These are phyloP conservation scores for Pleurotus giganteus DNA, from an alignment of 768 basidiomycete genomes.

Conservation along the genomic window DNA sequence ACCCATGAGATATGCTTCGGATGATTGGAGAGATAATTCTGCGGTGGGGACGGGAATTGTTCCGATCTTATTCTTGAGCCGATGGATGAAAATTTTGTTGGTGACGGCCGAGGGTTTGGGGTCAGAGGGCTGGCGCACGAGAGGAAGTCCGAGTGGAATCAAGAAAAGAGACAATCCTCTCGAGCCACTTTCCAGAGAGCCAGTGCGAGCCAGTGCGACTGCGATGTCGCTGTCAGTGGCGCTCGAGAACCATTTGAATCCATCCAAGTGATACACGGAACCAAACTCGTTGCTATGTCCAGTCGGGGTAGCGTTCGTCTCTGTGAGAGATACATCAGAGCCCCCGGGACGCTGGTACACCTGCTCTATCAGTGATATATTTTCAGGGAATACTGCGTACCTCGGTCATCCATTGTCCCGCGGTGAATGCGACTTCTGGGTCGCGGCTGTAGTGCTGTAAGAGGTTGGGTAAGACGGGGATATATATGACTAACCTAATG, in stretches of 20 bases:
- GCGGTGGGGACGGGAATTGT: conserved; percentile 75
- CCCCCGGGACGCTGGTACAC: conserved; percentile 59
- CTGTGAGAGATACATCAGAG: conserved; percentile 73
- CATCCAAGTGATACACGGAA: conserved; percentile 55
- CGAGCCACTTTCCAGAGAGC: conserved; percentile 51
- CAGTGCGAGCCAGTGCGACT: conserved; percentile 73
- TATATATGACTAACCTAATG: conserved; percentile 42
- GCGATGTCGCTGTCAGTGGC: conserved; percentile 76
- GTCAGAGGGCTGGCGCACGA: conserved; percentile 39
- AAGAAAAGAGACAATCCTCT: conserved; percentile 73
- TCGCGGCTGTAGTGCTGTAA: conserved; percentile 48
- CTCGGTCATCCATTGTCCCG: conserved; percentile 88
- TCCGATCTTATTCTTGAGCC: conserved; percentile 78
- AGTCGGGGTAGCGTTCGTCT: conserved; percentile 53
- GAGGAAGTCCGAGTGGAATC: conserved; percentile 59
- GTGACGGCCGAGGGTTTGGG: conserved; percentile 44
- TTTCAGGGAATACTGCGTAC: conserved; percentile 30
- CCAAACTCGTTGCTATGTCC: conserved; percentile 38
- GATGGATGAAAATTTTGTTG: conserved; percentile 69
- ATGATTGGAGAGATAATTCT: conserved; percentile 59
- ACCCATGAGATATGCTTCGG: conserved; percentile 66
- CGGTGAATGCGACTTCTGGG: conserved; percentile 58
- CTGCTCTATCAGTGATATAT: conserved; percentile 35
- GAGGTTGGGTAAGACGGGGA: neutral
- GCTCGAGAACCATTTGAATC: conserved; percentile 85